Evolutionary conservation across 805 yeast genomes (phyloP), one percentile per base, ranked within the genome.

Genomic region (Candida khao-thaluensis): DNA sequence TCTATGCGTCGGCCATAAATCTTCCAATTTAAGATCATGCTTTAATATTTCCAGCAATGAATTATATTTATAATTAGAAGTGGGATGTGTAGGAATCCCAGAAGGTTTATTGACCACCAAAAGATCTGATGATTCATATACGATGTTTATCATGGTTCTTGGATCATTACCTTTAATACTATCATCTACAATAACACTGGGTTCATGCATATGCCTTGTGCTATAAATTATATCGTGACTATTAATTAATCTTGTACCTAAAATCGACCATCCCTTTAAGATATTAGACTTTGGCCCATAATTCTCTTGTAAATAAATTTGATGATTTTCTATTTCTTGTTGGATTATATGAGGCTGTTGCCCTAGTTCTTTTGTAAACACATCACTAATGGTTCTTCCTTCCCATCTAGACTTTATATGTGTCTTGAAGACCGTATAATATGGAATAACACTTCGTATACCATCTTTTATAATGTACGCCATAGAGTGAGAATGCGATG

Each of bases 11-110:
- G 71, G 68, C 70, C 74, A 66, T 3, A 74, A 60, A 15, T 59
- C 41, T 2, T 35, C 42, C 2, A 56, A 16, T 1, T 36, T 29
- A 14, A 58, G 41, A 7, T 67, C 70, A 24, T 52, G 45, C 35
- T 65, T 58, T 23, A 74, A 30, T 2, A 74, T 63, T 49, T 71
- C 76, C 7, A 66, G 59, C 15, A 76, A 44, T 1, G 73, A 57
- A 51, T 76, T 76, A 46, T 62, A 60, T 23, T 53, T 43, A 47
- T 68, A 74, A 27, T 59, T 66, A 6, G 73, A 70, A 0, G 74
- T 62, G 0, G 82, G 79, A 47, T 76, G 82, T 1, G 77, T 74
- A 1, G 81, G 79, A 2, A 75, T 56, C 0, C 81, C 82, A 0
- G 68, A 57, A 0, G 81, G 81, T 43, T 76, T 76, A 46, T 72